phyloP scores from a whole-genome alignment of 2,329 filamentous ascomycete species.

The Ceratocystiopsis sp. region DNA sequence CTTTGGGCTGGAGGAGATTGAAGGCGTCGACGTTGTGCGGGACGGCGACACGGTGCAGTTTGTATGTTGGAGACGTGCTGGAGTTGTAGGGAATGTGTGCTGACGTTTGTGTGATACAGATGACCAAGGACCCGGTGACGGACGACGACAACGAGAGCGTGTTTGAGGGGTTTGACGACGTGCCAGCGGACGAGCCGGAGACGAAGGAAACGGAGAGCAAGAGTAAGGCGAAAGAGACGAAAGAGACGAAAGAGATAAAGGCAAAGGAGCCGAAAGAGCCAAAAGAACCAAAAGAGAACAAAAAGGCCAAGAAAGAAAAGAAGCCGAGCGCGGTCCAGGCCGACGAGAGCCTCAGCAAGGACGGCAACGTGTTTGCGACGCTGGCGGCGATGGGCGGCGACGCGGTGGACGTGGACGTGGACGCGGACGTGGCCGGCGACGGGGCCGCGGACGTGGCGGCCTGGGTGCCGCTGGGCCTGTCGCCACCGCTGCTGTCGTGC shows the following conservation, averaged over 20 bases:
- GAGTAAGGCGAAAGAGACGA: background rate
- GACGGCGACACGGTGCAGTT: conserved; percentile 43
- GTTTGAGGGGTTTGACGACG: conserved; percentile 18
- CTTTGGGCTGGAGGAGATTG: conserved; percentile 78
- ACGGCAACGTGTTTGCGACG: conserved; percentile 33
- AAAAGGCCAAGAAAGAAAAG: conserved; percentile 12
- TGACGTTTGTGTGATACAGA: conserved; percentile 8
- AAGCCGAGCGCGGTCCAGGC: conserved; percentile 11
- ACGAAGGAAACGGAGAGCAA: background rate
- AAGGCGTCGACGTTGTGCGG: conserved; percentile 72
- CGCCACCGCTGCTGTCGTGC: conserved; percentile 51
- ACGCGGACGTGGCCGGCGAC: conserved; percentile 23
- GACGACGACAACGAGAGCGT: conserved; percentile 13
- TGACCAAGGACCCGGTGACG: conserved; percentile 10
- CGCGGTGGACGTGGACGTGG: conserved; percentile 22
- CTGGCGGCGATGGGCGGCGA: conserved; percentile 30
- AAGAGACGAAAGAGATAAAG: conserved; percentile 5
- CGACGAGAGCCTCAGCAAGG: conserved; percentile 22
- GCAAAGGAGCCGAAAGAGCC: conserved; percentile 4
- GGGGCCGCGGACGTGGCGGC: conserved; percentile 55
- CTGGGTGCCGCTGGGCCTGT: conserved; percentile 63
- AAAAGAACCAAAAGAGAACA: conserved; percentile 13
- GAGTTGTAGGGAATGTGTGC: background rate
- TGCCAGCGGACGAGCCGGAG: conserved; percentile 1
- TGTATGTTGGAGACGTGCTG: conserved; percentile 15